Percentiles rank a stretch among this genome's conserved stretches.
phyloP scores from a whole-genome alignment of 2,329 filamentous ascomycete species.

The Ilyonectria destructans region DNA sequence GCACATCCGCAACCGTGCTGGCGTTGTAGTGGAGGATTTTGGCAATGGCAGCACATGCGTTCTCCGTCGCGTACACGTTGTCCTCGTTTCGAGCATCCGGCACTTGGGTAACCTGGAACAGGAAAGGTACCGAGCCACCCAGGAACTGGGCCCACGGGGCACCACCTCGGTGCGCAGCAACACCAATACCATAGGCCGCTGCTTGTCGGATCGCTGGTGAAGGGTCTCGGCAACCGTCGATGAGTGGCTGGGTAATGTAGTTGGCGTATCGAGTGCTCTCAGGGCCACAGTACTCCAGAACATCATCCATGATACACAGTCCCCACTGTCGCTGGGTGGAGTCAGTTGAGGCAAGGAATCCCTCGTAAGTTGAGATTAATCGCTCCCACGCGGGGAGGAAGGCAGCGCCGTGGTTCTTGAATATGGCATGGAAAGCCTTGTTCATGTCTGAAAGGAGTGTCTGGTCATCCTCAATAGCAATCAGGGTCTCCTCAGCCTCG shows the following conservation, averaged over 20 bases:
- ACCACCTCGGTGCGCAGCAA: slow-evolving; percentile 94
- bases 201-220: slow-evolving; percentile 96
- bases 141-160: slow-evolving; percentile 90
- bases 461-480: slow-evolving; percentile 97
- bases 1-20: slow-evolving; percentile 81
- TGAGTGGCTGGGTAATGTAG: slow-evolving; percentile 89
- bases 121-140: slow-evolving; percentile 81
- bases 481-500: slow-evolving; percentile 86
- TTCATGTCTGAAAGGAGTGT: slow-evolving; percentile 99
- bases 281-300: slow-evolving; percentile 94
- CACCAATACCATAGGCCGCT: slow-evolving; percentile 94
- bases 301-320: slow-evolving; percentile 98
- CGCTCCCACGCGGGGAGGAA: slow-evolving; percentile 93
- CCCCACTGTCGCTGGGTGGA: slow-evolving; percentile 97
- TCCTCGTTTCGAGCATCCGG: slow-evolving; percentile 90
- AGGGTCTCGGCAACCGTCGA: slow-evolving; percentile 87
- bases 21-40: slow-evolving; percentile 96
- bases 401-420: slow-evolving; percentile 91
- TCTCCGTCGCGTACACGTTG: slow-evolving; percentile 97
- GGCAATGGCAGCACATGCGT: slow-evolving; percentile 95
- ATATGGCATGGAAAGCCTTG: slow-evolving; percentile 99
- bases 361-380: slow-evolving; percentile 87
- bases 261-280: slow-evolving; percentile 90
- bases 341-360: slow-evolving; percentile 86
- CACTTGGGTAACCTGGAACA: slow-evolving; percentile 89